Evolutionary conservation across 2,329 filamentous ascomycete genomes (phyloP).

Genomic region (Fusarium humuli): DNA sequence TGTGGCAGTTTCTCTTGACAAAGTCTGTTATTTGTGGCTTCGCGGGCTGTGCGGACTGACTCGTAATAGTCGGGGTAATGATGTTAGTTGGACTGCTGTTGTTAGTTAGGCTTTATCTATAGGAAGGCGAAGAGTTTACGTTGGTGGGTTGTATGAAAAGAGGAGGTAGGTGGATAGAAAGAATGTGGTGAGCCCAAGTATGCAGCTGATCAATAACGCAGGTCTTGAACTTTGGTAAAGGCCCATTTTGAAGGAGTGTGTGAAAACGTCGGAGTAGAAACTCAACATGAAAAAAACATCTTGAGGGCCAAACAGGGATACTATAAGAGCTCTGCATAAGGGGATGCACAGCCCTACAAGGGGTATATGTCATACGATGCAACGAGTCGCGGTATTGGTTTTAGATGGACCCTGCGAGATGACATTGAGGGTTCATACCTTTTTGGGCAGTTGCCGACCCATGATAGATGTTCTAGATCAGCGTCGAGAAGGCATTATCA

Average conservation of each 20-base stretch:
- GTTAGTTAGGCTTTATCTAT: background rate
- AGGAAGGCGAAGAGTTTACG: rapidly evolving
- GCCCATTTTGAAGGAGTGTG: background rate
- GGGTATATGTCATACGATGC: background rate
- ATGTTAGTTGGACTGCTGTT: too few species aligned
- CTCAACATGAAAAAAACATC: too few species aligned
- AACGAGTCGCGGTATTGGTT: background rate
- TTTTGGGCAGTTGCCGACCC: background rate
- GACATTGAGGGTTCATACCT: background rate
- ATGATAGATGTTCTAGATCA: background rate
- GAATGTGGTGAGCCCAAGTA: background rate
- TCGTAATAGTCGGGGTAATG: rapidly evolving
- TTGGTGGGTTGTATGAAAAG: background rate
- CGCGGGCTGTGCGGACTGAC: background rate
- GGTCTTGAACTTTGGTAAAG: background rate
- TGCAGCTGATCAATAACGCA: background rate
- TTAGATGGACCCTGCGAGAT: background rate
- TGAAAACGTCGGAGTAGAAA: rapidly evolving
- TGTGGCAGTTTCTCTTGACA: background rate
- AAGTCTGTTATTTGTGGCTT: background rate
- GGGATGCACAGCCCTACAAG: background rate
- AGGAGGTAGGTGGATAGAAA: background rate
- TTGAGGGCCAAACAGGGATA: background rate
- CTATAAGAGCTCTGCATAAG: background rate
- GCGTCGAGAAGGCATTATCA: background rate